phyloP scores from a whole-genome alignment of 2,329 filamentous ascomycete species.

The Sporothrix pseudoabietina region DNA sequence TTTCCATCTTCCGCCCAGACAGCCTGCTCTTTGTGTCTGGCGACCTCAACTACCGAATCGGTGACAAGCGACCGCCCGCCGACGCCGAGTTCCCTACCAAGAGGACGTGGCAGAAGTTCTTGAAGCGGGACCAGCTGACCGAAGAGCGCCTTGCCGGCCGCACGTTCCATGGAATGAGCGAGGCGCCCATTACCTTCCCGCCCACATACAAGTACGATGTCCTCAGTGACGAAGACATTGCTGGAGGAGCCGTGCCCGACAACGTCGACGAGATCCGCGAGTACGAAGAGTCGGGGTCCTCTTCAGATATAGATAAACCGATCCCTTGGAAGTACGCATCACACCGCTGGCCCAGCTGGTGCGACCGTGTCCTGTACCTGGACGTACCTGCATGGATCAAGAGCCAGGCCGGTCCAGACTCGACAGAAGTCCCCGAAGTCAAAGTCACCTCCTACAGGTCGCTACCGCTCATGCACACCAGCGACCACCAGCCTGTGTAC shows the following conservation, averaged over 20 bases:
- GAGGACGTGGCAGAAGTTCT: slow-evolving; percentile 66
- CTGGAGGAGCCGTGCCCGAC: slow-evolving; percentile 39
- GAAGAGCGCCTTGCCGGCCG: slow-evolving; percentile 68
- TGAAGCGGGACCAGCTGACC: slow-evolving; percentile 76
- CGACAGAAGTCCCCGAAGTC: slow-evolving; percentile 38
- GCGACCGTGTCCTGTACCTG: slow-evolving; percentile 83
- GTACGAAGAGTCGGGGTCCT: slow-evolving; percentile 26
- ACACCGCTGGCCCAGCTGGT: slow-evolving; percentile 91
- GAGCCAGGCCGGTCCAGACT: slow-evolving; percentile 9
- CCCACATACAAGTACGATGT: slow-evolving; percentile 90
- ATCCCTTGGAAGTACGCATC: slow-evolving; percentile 71
- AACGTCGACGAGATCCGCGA: slow-evolving; percentile 38
- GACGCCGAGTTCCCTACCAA: slow-evolving; percentile 65
- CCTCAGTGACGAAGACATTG: slow-evolving; percentile 37
- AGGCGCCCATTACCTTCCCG: slow-evolving; percentile 75
- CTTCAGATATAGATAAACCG: slow-evolving; percentile 36
- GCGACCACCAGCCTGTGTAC: slow-evolving; percentile 85
- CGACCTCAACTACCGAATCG: slow-evolving; percentile 93
- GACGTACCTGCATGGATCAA: slow-evolving; percentile 59
- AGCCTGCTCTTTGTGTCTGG: slow-evolving; percentile 84
- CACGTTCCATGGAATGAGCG: slow-evolving; percentile 76
- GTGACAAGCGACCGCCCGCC: slow-evolving; percentile 62
- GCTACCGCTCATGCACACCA: slow-evolving; percentile 76
- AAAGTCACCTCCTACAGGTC: slow-evolving; percentile 69
- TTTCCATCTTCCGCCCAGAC: slow-evolving; percentile 72